Evolutionary conservation across 1,139 yeast species (phyloP), one percentile per base, ranked within the genome.

Genomic region (Geotrichum reessii): DNA sequence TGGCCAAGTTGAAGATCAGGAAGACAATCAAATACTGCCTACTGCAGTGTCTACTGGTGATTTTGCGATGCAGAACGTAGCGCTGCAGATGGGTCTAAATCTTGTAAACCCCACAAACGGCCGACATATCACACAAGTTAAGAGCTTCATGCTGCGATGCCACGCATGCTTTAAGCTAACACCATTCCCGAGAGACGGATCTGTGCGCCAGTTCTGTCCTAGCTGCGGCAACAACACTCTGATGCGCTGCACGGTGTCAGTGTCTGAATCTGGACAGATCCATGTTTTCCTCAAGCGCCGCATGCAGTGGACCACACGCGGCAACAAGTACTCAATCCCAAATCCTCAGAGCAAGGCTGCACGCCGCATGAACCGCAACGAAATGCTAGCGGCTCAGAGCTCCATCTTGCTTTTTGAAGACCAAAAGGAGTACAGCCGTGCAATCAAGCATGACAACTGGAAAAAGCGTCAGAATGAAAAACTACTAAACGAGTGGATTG

Each of bases 51-150:
- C 96, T 0, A 87, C 97, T 0, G 97, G 96, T 28, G 99, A 93
- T 82, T 93, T 92, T 76, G 98, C 99, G 2, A 89, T 93, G 71
- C 99, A 93, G 72, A 93, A 93, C 72, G 97, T 92, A 11, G 83
- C 97, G 0, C 79, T 95, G 75, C 98, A 93, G 73, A 80, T 95
- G 67, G 97, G 97, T 7, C 74, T 93, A 56, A 86, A 88, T 64
- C 78, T 93, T 65, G 86, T 95, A 82, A 92, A 92, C 71, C 81
- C 89, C 37, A 81, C 84, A 76, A 84, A 93, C 1, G 99, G 99
- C 25, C 78, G 85, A 64, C 91, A 86, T 68, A 91, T 93, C 73
- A 86, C 83, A 66, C 82, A 89, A 71, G 88, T 93, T 53, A 82
- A 96, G 72, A 90, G 87, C 73, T 91, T 89, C 72, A 92, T 92